These are phyloP conservation scores for Phoenix roebelenii DNA, from an alignment of 176 grass and related monocot genomes.

Conservation along the genomic window DNA sequence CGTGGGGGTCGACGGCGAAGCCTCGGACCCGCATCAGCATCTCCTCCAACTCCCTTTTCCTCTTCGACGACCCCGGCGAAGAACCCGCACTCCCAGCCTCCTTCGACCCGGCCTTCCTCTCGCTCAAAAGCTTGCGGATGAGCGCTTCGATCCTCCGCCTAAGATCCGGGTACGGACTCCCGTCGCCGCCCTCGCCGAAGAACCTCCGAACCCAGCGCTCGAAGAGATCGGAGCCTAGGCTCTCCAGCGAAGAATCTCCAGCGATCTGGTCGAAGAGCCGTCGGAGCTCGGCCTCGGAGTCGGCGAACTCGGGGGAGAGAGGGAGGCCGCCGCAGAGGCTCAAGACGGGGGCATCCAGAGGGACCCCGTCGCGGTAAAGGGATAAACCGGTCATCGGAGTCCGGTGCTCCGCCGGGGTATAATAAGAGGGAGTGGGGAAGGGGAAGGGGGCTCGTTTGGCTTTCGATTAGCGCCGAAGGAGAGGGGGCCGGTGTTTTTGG, in stretches of 20 bases:
- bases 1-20: neutral
- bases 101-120: too few relatives aligned
- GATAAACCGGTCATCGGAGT: neutral
- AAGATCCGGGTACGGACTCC: neutral
- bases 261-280: neutral
- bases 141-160: neutral
- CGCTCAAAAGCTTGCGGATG: neutral
- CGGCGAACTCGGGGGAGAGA: neutral
- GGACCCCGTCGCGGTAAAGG: neutral
- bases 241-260: too few relatives aligned
- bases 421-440: conserved; percentile 1
- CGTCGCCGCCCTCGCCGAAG: too few relatives aligned
- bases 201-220: too few relatives aligned
- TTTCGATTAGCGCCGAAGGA: neutral
- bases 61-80: neutral
- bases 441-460: neutral
- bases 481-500: neutral
- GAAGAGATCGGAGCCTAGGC: too few relatives aligned
- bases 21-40: neutral
- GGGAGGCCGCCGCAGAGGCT: neutral
- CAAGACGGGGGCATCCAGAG: neutral
- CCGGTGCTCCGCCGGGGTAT: neutral
- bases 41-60: conserved; percentile 34
- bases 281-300: neutral
- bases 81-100: too few relatives aligned